Percentiles rank a stretch among this genome's conserved stretches.
phyloP scores from a whole-genome alignment of 768 basidiomycete species.

The Collybia sordida region DNA sequence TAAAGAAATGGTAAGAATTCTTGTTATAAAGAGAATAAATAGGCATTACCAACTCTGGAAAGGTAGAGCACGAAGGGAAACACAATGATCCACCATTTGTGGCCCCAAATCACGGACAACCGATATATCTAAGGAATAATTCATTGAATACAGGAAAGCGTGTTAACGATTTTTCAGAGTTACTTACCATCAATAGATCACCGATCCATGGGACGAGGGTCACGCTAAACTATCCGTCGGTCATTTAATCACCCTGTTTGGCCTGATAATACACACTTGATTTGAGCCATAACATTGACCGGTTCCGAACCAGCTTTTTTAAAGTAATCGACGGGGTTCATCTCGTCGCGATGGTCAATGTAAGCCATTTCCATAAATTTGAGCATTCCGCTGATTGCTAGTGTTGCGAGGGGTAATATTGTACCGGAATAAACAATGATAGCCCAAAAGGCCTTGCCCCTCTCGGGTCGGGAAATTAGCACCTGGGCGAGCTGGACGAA shows the following conservation, averaged over 20 bases:
- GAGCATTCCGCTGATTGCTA: conserved; percentile 17
- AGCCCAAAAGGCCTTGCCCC: conserved; percentile 17
- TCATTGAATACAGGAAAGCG: not conserved
- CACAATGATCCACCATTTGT: conserved; percentile 9
- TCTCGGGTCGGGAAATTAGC: conserved; percentile 18
- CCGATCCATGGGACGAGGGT: conserved; percentile 19
- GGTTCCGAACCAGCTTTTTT: conserved; percentile 6
- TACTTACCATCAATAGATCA: conserved; percentile 17
- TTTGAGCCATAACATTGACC: conserved; percentile 17
- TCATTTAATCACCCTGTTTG: not conserved
- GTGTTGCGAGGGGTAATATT: conserved; percentile 15
- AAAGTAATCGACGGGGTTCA: conserved; percentile 8
- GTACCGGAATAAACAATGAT: conserved; percentile 17
- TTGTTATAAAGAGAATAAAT: not conserved
- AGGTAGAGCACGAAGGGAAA: conserved; percentile 16
- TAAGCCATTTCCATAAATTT: conserved; percentile 17
- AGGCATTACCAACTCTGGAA: conserved; percentile 11
- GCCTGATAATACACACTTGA: conserved; percentile 8
- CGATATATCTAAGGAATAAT: conserved; percentile 16
- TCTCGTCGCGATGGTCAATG: conserved; percentile 9
- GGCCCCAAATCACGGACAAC: conserved; percentile 13
- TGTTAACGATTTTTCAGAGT: not conserved
- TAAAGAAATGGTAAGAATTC: not conserved
- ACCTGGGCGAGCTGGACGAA: conserved; percentile 19
- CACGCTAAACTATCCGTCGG: conserved; percentile 1